These are phyloP conservation scores for Achlya hypogyna DNA, from an alignment of 352 stramenopile genomes.

Conservation along the genomic window DNA sequence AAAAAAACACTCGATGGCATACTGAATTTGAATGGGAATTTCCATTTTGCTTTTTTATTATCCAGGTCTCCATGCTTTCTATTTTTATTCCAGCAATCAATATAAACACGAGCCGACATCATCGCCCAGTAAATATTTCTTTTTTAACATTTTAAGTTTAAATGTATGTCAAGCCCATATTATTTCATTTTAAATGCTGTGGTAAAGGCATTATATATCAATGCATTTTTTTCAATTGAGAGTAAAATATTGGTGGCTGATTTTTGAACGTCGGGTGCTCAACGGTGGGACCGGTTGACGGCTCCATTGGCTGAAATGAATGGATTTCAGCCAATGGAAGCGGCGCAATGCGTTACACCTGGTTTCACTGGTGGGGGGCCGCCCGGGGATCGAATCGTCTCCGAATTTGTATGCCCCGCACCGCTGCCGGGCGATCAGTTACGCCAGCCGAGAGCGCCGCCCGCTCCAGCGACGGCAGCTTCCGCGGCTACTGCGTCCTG, in stretches of 20 bases:
- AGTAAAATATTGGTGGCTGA: not conserved
- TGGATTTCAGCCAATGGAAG: not conserved
- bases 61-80: not conserved
- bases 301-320: not conserved
- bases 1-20: not conserved
- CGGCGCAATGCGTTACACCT: not conserved
- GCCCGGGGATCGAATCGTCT: not conserved
- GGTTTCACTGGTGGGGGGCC: not conserved
- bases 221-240: not conserved
- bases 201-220: not conserved
- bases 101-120: too few relatives aligned
- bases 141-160: too few relatives aligned
- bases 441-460: too few relatives aligned
- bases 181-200: not conserved
- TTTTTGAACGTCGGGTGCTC: not conserved
- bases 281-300: not conserved
- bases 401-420: not conserved
- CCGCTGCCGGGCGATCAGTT: too few relatives aligned
- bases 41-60: not conserved
- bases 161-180: not conserved
- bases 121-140: too few relatives aligned
- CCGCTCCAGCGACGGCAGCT: too few relatives aligned
- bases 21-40: not conserved
- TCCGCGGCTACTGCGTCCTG: too few relatives aligned
- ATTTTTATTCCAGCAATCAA: not conserved